phyloP scores from a whole-genome alignment of 1,139 yeast species.

The Hemisphaericaspora xylanilytica region DNA sequence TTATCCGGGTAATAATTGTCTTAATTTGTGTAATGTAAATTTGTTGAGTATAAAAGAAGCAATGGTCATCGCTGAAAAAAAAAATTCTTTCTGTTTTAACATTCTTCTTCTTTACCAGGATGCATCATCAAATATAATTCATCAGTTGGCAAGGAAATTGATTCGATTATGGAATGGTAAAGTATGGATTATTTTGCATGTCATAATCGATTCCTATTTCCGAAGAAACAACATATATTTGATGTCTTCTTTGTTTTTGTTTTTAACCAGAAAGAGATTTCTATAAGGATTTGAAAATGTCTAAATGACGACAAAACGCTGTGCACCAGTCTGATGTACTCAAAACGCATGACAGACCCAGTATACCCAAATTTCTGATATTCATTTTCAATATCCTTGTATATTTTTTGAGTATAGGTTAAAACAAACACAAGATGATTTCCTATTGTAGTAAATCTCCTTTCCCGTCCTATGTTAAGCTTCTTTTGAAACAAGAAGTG shows the following conservation, averaged over 20 bases:
- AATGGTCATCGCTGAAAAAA: not conserved
- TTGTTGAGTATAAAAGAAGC: not conserved
- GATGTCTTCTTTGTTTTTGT: not conserved
- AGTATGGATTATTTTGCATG: slow-evolving; percentile 1
- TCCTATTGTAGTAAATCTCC: too few relatives aligned
- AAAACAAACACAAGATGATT: too few relatives aligned
- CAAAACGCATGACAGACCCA: slow-evolving; percentile 39
- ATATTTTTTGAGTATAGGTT: too few relatives aligned
- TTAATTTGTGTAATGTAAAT: not conserved
- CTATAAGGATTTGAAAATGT: slow-evolving; percentile 3
- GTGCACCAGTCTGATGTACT: slow-evolving; percentile 51
- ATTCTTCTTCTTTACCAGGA: not conserved
- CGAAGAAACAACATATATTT: too few relatives aligned
- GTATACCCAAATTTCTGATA: slow-evolving; percentile 47
- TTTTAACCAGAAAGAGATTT: not conserved
- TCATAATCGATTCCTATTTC: not conserved
- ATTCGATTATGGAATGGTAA: slow-evolving; percentile 1
- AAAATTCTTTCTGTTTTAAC: not conserved
- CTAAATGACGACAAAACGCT: slow-evolving; percentile 42
- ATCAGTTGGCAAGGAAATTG: too few relatives aligned
- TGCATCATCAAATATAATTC: not conserved
- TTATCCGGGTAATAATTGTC: not conserved
- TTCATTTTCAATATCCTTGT: slow-evolving; percentile 4
- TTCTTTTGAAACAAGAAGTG: too few relatives aligned
- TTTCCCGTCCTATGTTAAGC: too few relatives aligned